phyloP scores from a whole-genome alignment of 1,284 basidiomycete genomes.

The Porodaedalea pini region DNA sequence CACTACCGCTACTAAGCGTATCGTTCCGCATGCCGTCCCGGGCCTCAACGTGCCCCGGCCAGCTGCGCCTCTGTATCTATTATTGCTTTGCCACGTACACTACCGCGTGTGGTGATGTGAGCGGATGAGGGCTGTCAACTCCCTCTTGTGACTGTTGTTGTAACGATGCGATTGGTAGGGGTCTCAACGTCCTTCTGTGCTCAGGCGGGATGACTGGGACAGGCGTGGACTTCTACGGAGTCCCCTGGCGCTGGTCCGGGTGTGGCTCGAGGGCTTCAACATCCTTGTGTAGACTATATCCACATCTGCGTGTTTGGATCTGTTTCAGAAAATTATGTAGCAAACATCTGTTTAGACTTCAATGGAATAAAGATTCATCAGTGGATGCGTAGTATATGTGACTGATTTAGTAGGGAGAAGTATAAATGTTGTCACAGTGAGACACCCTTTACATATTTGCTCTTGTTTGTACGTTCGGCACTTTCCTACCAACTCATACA shows the following conservation, averaged over 20 bases:
- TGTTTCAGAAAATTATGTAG: slow-evolving; percentile 9
- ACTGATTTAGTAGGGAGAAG: too few species aligned
- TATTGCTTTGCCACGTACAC: background rate
- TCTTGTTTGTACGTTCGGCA: too few species aligned
- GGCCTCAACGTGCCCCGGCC: slow-evolving; percentile 22
- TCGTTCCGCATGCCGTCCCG: background rate
- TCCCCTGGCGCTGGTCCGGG: background rate
- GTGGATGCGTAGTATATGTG: too few species aligned
- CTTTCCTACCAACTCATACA: too few species aligned
- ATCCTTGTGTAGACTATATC: slow-evolving; percentile 17
- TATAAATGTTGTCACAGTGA: too few species aligned
- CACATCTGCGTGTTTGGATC: background rate
- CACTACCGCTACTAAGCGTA: slow-evolving; percentile 66
- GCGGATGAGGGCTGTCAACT: slow-evolving; percentile 14
- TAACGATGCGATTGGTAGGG: slow-evolving; percentile 6
- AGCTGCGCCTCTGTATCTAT: slow-evolving; percentile 11
- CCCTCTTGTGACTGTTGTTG: slow-evolving; percentile 9
- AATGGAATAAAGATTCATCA: background rate
- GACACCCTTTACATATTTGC: too few species aligned
- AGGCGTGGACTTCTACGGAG: slow-evolving; percentile 11
- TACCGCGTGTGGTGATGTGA: background rate
- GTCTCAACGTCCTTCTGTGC: slow-evolving; percentile 21
- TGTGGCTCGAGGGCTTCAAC: slow-evolving; percentile 16
- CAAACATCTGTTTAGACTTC: background rate
- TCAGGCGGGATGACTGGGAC: slow-evolving; percentile 5